A percentile compares a stretch with the other conserved stretches of the same genome.
Evolutionary conservation across 208 protist genomes (phyloP).

Genomic region (Leishmania braziliensis): DNA sequence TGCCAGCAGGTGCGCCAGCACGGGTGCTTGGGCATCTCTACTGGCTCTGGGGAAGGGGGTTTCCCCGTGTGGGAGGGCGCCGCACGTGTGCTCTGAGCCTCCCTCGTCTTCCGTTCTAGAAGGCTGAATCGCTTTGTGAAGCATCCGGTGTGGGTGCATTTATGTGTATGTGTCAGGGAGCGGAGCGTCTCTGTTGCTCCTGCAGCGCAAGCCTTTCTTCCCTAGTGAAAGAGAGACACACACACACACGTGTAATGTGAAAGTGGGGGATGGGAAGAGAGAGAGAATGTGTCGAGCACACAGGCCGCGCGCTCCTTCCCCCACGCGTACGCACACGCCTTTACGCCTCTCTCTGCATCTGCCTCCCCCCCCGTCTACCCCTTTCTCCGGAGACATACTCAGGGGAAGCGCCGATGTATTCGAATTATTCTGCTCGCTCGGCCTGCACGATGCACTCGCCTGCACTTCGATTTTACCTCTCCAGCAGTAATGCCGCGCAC

Average conservation of each 20-base stretch:
- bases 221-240: not conserved
- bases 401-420: too few relatives aligned
- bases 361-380: not conserved
- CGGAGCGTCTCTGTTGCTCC: too few relatives aligned
- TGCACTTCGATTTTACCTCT: not conserved
- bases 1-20: too few relatives aligned
- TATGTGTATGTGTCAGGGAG: too few relatives aligned
- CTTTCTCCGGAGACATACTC: not conserved
- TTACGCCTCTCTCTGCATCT: not conserved
- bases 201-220: too few relatives aligned
- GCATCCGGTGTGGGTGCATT: too few relatives aligned
- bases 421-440: not conserved
- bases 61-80: not conserved
- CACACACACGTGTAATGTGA: not conserved
- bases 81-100: not conserved
- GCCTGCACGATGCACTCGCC: not conserved
- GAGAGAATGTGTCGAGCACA: not conserved
- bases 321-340: not conserved
- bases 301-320: not conserved
- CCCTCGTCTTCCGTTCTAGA: not conserved
- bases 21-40: not conserved
- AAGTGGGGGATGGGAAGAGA: not conserved
- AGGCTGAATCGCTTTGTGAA: too few relatives aligned
- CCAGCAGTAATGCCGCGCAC: not conserved
- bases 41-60: not conserved